These are phyloP conservation scores for Diaporthe citriasiana DNA, from an alignment of 2,329 filamentous ascomycete genomes.

Conservation along the genomic window DNA sequence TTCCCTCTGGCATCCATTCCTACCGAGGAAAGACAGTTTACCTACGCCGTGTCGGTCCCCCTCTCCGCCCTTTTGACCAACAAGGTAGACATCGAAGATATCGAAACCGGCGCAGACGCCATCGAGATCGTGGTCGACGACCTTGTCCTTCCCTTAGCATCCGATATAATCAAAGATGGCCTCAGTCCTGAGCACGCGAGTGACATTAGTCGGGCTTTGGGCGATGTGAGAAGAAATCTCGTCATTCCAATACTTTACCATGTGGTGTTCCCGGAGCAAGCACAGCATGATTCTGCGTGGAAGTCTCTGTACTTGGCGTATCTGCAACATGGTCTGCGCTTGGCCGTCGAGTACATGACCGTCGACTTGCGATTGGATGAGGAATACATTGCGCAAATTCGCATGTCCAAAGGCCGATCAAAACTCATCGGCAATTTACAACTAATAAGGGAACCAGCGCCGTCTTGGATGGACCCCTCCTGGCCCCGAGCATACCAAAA, in stretches of 20 bases:
- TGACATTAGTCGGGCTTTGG: slow-evolving; percentile 70
- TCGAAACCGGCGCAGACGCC: slow-evolving; percentile 77
- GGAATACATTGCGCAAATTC: slow-evolving; percentile 62
- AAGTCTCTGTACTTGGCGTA: slow-evolving; percentile 66
- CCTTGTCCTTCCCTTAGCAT: slow-evolving; percentile 46
- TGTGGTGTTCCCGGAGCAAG: slow-evolving; percentile 55
- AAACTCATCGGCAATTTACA: slow-evolving; percentile 73
- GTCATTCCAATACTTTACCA: slow-evolving; percentile 72
- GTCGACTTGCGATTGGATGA: slow-evolving; percentile 72
- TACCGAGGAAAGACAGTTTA: slow-evolving; percentile 73
- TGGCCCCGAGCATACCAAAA: slow-evolving; percentile 71
- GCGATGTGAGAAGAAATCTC: slow-evolving; percentile 72
- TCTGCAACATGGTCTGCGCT: slow-evolving; percentile 70
- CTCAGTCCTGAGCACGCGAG: slow-evolving; percentile 55
- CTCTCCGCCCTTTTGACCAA: slow-evolving; percentile 68
- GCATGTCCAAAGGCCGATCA: slow-evolving; percentile 66
- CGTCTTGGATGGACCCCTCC: slow-evolving; percentile 68
- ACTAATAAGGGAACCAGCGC: slow-evolving; percentile 54
- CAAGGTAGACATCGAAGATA: slow-evolving; percentile 71
- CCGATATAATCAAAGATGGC: slow-evolving; percentile 40
- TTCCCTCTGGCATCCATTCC: slow-evolving; percentile 75
- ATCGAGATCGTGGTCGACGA: slow-evolving; percentile 72
- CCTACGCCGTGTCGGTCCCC: slow-evolving; percentile 75
- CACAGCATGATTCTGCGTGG: slow-evolving; percentile 45
- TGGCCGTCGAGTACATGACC: slow-evolving; percentile 74